Conservation (phyloP, 2,329 filamentous ascomycete species). For the Geoglossum cookeanum region DNA sequence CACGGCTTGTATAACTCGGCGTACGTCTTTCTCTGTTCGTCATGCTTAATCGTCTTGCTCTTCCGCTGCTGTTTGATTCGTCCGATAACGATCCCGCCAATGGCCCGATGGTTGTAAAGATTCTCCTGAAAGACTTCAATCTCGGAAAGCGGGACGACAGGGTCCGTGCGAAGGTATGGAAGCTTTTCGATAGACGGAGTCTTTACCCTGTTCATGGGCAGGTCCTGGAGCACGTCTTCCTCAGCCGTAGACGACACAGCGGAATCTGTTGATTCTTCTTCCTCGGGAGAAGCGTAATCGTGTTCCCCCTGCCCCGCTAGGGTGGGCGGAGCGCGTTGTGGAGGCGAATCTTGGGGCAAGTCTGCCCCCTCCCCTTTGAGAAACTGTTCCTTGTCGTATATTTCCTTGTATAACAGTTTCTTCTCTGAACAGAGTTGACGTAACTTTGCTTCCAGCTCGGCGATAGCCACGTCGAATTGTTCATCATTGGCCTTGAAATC, state of each 20-base stretch:
- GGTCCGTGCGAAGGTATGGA: conserved; percentile 25
- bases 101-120: conserved; percentile 18
- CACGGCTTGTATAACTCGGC: conserved; percentile 24
- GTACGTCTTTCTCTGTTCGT: conserved; percentile 22
- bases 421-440: not conserved
- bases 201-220: conserved; percentile 7
- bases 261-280: conserved; percentile 2
- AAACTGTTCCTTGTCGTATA: not conserved
- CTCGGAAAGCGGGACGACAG: conserved; percentile 25
- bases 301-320: not conserved
- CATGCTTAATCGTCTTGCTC: conserved; percentile 21
- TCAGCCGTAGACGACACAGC: not conserved
- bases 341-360: not conserved
- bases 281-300: conserved; percentile 6
- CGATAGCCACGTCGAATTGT: not conserved
- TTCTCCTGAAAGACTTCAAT: conserved; percentile 26
- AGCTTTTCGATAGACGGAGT: conserved; percentile 23
- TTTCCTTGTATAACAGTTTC: not conserved
- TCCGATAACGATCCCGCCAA: conserved; percentile 16
- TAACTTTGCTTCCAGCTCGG: not conserved
- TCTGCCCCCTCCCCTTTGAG: not conserved
- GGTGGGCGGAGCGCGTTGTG: not conserved
- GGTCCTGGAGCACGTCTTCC: conserved; percentile 8
- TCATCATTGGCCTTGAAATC: not conserved
- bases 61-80: conserved; percentile 22